phyloP scores from a whole-genome alignment of 1,284 basidiomycete species.

The Phellinidium pouzarii region DNA sequence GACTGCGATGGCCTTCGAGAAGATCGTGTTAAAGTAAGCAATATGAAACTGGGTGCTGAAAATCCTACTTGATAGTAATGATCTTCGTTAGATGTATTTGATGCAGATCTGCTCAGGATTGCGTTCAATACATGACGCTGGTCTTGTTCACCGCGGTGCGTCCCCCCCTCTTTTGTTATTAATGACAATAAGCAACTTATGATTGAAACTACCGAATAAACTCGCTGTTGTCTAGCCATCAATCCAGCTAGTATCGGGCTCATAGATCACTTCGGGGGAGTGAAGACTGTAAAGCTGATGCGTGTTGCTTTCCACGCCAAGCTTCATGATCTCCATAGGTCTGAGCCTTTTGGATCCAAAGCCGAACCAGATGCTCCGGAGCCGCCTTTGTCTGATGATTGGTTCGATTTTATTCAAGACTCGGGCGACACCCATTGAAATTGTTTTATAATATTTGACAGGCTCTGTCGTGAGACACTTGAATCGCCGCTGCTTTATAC shows the following conservation, averaged over 20 bases:
- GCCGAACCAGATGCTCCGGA: slow-evolving; percentile 36
- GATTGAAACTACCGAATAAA: too few species aligned
- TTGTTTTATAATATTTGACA: slow-evolving; percentile 22
- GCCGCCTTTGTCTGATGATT: slow-evolving; percentile 46
- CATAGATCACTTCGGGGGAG: slow-evolving; percentile 39
- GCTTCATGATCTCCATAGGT: slow-evolving; percentile 64
- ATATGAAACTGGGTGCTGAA: neutral
- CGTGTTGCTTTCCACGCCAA: slow-evolving; percentile 56
- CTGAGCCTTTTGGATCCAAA: slow-evolving; percentile 56
- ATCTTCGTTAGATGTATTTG: slow-evolving; percentile 51
- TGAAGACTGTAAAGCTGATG: slow-evolving; percentile 60
- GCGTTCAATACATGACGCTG: slow-evolving; percentile 52
- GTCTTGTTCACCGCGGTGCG: slow-evolving; percentile 59
- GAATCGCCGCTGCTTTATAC: slow-evolving; percentile 68
- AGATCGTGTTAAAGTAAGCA: slow-evolving; percentile 52
- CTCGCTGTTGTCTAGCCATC: slow-evolving; percentile 46
- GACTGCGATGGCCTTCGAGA: slow-evolving; percentile 61
- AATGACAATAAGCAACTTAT: too few species aligned
- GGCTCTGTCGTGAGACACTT: slow-evolving; percentile 61
- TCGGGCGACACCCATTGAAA: neutral
- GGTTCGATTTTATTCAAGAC: slow-evolving; percentile 37
- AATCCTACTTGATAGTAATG: neutral
- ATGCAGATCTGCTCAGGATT: slow-evolving; percentile 61
- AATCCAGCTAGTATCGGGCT: slow-evolving; percentile 52
- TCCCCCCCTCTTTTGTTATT: neutral